Evolutionary conservation across 129 eudicot genomes (phyloP), one percentile per base, ranked within the genome.

Genomic region (Smallanthus sonchifolius): DNA sequence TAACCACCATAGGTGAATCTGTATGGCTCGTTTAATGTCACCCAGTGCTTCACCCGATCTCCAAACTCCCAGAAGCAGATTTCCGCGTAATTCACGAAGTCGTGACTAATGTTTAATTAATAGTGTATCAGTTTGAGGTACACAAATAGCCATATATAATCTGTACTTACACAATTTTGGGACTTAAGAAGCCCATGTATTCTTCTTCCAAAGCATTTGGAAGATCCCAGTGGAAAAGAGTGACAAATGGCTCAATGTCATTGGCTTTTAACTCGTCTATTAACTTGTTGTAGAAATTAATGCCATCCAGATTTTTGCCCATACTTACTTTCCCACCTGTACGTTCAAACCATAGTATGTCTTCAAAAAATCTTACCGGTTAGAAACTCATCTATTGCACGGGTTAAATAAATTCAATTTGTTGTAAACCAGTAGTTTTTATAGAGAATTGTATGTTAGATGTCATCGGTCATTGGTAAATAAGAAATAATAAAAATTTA

Each of bases 41-140:
- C 72, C 89, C 89, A 78, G 37, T 75, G 42, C 74, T 69, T 81
- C 40, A 84, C 86, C 11, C 85, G 76, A 39, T 85, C 86, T 7
- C 88, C 88, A 69, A 82, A 85, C 43, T 73, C 72, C 75, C 75
- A 57, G 14, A 77, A 77, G 44, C 83, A 82, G n/a, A 82, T 51
- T 57, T 77, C 86, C 34, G 69, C 86, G 17, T 66, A 82, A n/a
- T 47, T 66, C 8, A 52, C 62, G 17, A 77, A 77, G 38, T 73
- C 82, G 0, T 73, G 66, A 62, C 83, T 82, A 28, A 5, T n/a
- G n/a, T n/a, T n/a, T n/a, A n/a, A n/a, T n/a, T n/a, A n/a, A n/a
- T n/a, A n/a, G n/a, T n/a, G n/a, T n/a, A n/a, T n/a, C n/a, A n/a
- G n/a, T n/a, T n/a, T n/a, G n/a, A n/a, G n/a, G n/a, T n/a, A n/a